These are phyloP conservation scores for Saturnispora zaruensis DNA, from an alignment of 805 yeast genomes.

Conservation along the genomic window DNA sequence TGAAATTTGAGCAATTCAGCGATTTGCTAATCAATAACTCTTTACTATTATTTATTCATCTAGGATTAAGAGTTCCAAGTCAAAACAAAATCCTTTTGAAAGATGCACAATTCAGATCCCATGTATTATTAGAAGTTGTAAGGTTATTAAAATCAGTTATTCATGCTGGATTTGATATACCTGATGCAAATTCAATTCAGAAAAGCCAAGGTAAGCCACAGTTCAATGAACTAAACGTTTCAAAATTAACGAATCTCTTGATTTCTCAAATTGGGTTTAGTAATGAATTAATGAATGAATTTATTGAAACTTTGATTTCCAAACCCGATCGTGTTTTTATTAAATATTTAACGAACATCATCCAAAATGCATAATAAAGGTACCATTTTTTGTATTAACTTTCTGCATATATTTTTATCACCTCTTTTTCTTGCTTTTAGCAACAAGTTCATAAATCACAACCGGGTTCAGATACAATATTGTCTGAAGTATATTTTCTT, in stretches of 20 bases:
- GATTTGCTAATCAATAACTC: constrained; percentile 60
- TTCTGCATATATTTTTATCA: background rate
- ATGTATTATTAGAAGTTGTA: constrained; percentile 63
- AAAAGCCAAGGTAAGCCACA: constrained; percentile 26
- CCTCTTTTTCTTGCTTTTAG: background rate
- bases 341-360: constrained; percentile 47
- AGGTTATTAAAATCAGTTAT: constrained; percentile 56
- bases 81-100: constrained; percentile 35
- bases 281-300: constrained; percentile 47
- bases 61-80: constrained; percentile 63
- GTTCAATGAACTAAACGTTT: constrained; percentile 26
- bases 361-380: constrained; percentile 8
- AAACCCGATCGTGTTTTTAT: constrained; percentile 57
- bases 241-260: constrained; percentile 29
- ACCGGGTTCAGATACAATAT: too few species aligned
- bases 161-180: constrained; percentile 27
- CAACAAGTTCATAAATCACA: too few species aligned
- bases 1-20: constrained; percentile 55
- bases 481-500: too few species aligned
- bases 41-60: constrained; percentile 62
- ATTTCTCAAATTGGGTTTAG: constrained; percentile 56
- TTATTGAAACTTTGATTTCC: constrained; percentile 49
- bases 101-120: constrained; percentile 72
- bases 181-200: constrained; percentile 22
- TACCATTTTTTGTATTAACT: background rate